Conservation (phyloP, 345 rosid species). For the Sonneratia alba region DNA sequence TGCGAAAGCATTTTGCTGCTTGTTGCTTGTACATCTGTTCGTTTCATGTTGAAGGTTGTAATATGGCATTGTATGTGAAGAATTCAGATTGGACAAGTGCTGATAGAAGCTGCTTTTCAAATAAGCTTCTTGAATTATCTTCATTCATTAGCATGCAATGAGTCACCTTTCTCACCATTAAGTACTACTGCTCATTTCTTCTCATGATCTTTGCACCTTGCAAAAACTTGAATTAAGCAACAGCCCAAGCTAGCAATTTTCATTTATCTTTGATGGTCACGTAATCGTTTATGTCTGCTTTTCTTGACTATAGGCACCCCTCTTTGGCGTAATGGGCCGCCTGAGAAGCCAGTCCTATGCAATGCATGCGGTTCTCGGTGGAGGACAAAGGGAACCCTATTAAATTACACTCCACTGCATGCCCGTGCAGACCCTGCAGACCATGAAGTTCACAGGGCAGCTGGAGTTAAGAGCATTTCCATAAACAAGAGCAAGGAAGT, state of each 20-base stretch:
- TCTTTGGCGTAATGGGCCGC: constrained; percentile 96
- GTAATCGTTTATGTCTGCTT: neutral
- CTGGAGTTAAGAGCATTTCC: constrained; percentile 48
- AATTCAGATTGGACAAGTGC: neutral
- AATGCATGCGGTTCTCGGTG: constrained; percentile 99
- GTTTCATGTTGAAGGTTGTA: too few relatives aligned
- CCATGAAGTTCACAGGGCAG: constrained; percentile 42
- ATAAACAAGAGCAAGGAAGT: constrained; percentile 53
- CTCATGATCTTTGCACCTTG: neutral
- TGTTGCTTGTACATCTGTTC: neutral
- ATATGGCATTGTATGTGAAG: neutral
- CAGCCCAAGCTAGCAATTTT: neutral
- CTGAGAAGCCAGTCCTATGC: constrained; percentile 95
- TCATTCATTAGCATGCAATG: neutral
- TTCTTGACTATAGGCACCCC: constrained; percentile 61
- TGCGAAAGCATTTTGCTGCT: neutral
- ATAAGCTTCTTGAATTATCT: neutral
- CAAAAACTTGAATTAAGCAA: neutral
- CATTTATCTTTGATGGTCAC: neutral
- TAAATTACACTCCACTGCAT: constrained; percentile 75
- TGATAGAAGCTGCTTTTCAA: neutral
- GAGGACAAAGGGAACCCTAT: constrained; percentile 82
- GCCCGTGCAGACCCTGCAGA: constrained; percentile 59
- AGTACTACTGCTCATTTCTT: neutral
- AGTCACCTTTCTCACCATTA: neutral